Evolutionary conservation across 2,329 filamentous ascomycete species (phyloP), one percentile per base, ranked within the genome.

Genomic region (Fonsecaea monophora): DNA sequence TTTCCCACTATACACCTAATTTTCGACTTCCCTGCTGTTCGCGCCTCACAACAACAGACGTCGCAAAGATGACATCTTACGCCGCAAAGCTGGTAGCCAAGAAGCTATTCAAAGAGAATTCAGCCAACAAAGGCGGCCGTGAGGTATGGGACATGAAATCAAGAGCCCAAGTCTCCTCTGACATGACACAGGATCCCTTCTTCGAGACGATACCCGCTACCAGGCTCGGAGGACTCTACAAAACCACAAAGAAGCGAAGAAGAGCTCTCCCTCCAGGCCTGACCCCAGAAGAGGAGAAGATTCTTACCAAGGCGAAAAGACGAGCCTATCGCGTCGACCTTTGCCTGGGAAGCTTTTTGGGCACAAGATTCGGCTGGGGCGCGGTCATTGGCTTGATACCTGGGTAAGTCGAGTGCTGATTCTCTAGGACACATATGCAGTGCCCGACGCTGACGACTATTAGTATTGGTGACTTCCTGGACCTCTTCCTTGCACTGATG

Each of bases 281-380:
- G 60, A 94, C 93, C 18, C 82, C 89, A 34, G 87, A 96, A 73
- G 95, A 99, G 79, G 89, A 85, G 74, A 85, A 90, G 70, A 84
- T 97, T 72, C 87, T 98, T 70, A 96, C 90, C 73, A 90, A 90
- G 73, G 92, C 96, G 73, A 94, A 96, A 78, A 87, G 90, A 73
- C 86, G 90, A 66, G 93, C 95, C 38, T 96, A 97, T 79, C 86
- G 88, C 42, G 86, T 97, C 32, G 95, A 98, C 78, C 90, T 92
- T 83, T 87, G 86, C 63, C 86, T 97, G 5, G 96, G 94, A 82
- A 93, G 87, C 75, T 87, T 92, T 75, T 87, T 90, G 70, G 92
- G 93, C 53, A 85, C 96, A 66, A 87, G 89, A 65, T 94, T 98
- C 75, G 95, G 95, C 62, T 97, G 93, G 92, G 88, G 91, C 60